A percentile compares a stretch with the other conserved stretches of the same genome.
These are phyloP conservation scores for Avena sativa DNA, from an alignment of 176 grass and related monocot genomes.

Conservation along the genomic window DNA sequence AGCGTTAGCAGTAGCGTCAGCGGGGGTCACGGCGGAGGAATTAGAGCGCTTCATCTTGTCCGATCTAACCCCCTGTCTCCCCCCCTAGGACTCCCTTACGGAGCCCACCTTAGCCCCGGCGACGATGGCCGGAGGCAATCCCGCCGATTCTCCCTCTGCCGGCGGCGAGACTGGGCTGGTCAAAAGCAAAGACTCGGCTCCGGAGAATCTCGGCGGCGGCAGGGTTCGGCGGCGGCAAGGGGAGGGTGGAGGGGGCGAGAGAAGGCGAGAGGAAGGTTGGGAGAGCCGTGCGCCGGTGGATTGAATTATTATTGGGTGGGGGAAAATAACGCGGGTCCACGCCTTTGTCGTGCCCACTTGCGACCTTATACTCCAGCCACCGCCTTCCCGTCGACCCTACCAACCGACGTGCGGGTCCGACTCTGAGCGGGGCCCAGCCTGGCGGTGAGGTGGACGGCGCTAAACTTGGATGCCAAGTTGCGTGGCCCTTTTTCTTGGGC, in stretches of 20 bases:
- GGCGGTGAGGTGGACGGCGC: background rate
- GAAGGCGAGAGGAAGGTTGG: slow-evolving; percentile 2
- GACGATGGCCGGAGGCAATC: slow-evolving; percentile 19
- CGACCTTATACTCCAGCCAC: background rate
- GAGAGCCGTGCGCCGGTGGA: slow-evolving; percentile 31
- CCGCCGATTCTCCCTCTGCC: background rate
- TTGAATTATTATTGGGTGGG: slow-evolving; percentile 47
- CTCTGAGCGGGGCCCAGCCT: fast-evolving
- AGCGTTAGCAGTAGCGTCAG: slow-evolving; percentile 35
- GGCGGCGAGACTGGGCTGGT: slow-evolving; percentile 24
- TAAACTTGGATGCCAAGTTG: slow-evolving; percentile 46
- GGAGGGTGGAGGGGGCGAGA: background rate
- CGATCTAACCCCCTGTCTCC: slow-evolving; percentile 26
- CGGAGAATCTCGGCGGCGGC: background rate
- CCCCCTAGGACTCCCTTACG: slow-evolving; percentile 35
- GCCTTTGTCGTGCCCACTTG: slow-evolving; percentile 47
- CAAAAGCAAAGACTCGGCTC: slow-evolving; percentile 2
- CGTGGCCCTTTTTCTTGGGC: slow-evolving; percentile 38
- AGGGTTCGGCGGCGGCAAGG: background rate
- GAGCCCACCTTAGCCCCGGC: slow-evolving; percentile 50
- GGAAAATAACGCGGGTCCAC: slow-evolving; percentile 41
- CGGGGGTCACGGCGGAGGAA: slow-evolving; percentile 13
- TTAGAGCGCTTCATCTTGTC: slow-evolving; percentile 50
- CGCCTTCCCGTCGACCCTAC: fast-evolving
- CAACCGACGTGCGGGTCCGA: background rate